phyloP scores from a whole-genome alignment of 2,329 filamentous ascomycete species.

The Pestalotiopsis sp. region DNA sequence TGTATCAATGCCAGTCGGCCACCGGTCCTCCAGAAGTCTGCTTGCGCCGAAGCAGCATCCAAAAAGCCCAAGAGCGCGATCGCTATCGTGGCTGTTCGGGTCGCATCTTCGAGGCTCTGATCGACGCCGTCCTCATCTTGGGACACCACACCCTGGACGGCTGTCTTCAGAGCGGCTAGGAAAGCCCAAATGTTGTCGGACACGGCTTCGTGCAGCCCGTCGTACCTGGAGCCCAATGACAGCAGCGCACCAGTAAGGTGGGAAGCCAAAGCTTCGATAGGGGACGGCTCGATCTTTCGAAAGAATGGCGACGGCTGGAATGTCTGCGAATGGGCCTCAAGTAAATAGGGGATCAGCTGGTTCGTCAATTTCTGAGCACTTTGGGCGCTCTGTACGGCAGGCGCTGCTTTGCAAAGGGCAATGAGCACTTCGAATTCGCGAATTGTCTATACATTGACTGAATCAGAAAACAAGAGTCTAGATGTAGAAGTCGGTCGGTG shows the following conservation, averaged over 20 bases:
- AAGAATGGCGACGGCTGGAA: slow-evolving; percentile 83
- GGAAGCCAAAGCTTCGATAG: slow-evolving; percentile 81
- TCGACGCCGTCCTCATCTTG: slow-evolving; percentile 58
- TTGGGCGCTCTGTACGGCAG: slow-evolving; percentile 68
- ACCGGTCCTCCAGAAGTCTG: slow-evolving; percentile 77
- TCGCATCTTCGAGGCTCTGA: slow-evolving; percentile 66
- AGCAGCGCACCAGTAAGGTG: slow-evolving; percentile 81
- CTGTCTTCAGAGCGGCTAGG: slow-evolving; percentile 68
- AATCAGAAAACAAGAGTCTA: not conserved
- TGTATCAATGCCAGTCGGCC: slow-evolving; percentile 76
- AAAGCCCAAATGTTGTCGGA: slow-evolving; percentile 72
- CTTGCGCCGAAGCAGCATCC: slow-evolving; percentile 76
- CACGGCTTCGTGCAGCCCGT: slow-evolving; percentile 67
- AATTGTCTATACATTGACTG: slow-evolving; percentile 63
- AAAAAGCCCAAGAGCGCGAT: slow-evolving; percentile 91
- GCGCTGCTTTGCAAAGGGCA: slow-evolving; percentile 87
- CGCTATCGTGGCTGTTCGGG: slow-evolving; percentile 73
- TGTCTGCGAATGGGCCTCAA: slow-evolving; percentile 79
- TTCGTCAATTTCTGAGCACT: slow-evolving; percentile 78
- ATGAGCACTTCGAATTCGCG: slow-evolving; percentile 91
- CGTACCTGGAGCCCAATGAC: slow-evolving; percentile 75
- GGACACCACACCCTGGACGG: slow-evolving; percentile 57
- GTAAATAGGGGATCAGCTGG: slow-evolving; percentile 82
- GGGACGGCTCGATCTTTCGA: slow-evolving; percentile 80
- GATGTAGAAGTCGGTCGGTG: not conserved